Conservation (phyloP, 768 basidiomycete species). For the Mycena maculata region DNA sequence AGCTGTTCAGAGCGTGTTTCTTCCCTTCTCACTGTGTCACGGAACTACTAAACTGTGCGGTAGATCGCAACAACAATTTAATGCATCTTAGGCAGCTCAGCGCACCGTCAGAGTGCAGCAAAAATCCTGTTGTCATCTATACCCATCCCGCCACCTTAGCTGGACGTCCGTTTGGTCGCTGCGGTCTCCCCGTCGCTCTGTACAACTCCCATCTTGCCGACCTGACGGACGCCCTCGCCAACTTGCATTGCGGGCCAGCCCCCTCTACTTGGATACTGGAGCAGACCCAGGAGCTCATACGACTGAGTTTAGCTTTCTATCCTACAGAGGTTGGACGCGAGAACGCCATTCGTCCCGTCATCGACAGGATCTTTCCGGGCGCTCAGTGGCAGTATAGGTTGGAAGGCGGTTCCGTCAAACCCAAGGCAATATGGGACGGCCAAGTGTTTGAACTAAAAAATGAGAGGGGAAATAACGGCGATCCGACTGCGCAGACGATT, state of each 20-base stretch:
- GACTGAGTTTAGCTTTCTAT: slow-evolving; percentile 1
- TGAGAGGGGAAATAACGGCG: neutral
- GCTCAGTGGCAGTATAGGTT: neutral
- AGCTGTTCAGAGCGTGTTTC: neutral
- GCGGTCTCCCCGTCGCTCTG: neutral
- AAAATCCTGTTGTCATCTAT: slow-evolving; percentile 1
- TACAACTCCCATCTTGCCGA: slow-evolving; percentile 1
- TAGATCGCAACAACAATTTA: slow-evolving; percentile 1
- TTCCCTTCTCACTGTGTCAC: neutral
- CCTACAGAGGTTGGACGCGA: neutral
- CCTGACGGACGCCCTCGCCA: neutral
- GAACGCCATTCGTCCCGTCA: slow-evolving; percentile 3
- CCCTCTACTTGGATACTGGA: neutral
- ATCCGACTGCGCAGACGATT: slow-evolving; percentile 4
- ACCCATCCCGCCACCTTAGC: neutral
- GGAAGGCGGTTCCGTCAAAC: neutral
- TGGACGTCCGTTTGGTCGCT: slow-evolving; percentile 2
- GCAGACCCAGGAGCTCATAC: slow-evolving; percentile 3
- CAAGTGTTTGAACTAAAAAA: slow-evolving; percentile 6
- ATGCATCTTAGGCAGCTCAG: neutral
- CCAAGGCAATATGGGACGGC: neutral
- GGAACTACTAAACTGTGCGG: slow-evolving; percentile 1
- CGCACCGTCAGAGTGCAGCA: neutral
- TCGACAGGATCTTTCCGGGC: slow-evolving; percentile 3
- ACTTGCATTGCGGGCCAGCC: neutral